Evolutionary conservation across 1,284 basidiomycete genomes (phyloP), one percentile per base, ranked within the genome.

Genomic region (Ceratobasidium sp.): DNA sequence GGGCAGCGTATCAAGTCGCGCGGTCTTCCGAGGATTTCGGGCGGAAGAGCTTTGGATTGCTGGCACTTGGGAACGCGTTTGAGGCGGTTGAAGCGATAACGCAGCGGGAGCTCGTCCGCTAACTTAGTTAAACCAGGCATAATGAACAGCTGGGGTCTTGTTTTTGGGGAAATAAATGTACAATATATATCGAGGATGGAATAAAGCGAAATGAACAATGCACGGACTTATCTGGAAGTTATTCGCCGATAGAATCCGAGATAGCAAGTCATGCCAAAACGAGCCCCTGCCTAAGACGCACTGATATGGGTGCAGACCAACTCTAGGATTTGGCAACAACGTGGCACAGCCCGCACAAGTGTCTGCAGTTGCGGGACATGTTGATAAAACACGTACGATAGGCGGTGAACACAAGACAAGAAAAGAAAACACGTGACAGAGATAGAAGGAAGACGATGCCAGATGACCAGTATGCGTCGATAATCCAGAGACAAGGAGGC

Each of bases 11-110:
- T 90, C 82, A 84, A 47, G 87, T 86, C 76, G 87, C 87, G 75
- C 83, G 85, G 51, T 80, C 82, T n/a, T 82, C 84, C 47, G 77
- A 85, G 54, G 79, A 84, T 22, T 89, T 89, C 78, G 93, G 90
- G 5, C 85, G 87, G 3, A 85, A 88, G 69, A 93, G 91, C 76
- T 94, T 93, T 80, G 88, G 89, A 2, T 78, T 93, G 59, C 84
- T 93, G 71, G 88, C 88, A 0, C 82, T 94, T 54, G 85, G 73
- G 9, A 66, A 66, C 24, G 44, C 45, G 41, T 66, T 74, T 15
- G 73, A 74, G 53, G 73, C 73, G 9, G 60, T 72, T n/a, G 69
- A 72, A 24, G 44, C 56, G 7, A 51, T 72, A 33, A 72, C 69
- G 6, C 69, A 72, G 27, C 56, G 56, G 27, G 31, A 51, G 22